Evolutionary conservation across 306 rosid genomes (phyloP), one percentile per base, ranked within the genome.

Genomic region (Crataegus laevigata): DNA sequence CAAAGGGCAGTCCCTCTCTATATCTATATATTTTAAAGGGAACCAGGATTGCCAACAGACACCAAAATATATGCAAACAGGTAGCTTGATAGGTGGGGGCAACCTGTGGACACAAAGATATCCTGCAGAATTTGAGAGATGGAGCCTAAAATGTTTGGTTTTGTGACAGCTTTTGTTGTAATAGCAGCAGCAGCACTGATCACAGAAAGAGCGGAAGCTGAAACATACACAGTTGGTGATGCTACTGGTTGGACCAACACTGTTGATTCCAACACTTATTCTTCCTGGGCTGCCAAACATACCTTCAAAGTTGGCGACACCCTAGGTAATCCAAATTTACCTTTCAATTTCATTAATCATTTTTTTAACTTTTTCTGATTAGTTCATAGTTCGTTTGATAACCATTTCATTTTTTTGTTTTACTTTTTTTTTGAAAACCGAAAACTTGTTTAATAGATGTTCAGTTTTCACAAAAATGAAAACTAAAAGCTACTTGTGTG

Each of bases 231-330:
- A 3, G 79, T 52, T 11, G 72, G 57, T 6, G 66, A 17, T 13
- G 22, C 28, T 30, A 5, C 24, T 6, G 54, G 64, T 11, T 66
- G 80, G 80, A 68, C 25, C 22, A 63, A 50, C 13, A 36, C 67
- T 15, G 38, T 50, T 19, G 58, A 34, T 18, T 47, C 71, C 17
- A n/a, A 18, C 57, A 67, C 21, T 28, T 76, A 76, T 12, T 22
- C 68, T 55, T 55, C 74, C n/a, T 76, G 68, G 74, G 73, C 80
- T 36, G 22, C 73, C 55, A 66, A 52, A 11, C 74, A 66, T 6
- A 68, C 58, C 42, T 76, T 68, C 65, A 55, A 52, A 36, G 68
- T 68, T 15, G 80, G 60, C 24, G 80, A 76, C 40, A 59, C 43
- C 40, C 80, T 76, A 55, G 68, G 80, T 67, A 65, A 75, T 18